Conservation (phyloP, 2,329 filamentous ascomycete species). For the Diplocarpon mali region DNA sequence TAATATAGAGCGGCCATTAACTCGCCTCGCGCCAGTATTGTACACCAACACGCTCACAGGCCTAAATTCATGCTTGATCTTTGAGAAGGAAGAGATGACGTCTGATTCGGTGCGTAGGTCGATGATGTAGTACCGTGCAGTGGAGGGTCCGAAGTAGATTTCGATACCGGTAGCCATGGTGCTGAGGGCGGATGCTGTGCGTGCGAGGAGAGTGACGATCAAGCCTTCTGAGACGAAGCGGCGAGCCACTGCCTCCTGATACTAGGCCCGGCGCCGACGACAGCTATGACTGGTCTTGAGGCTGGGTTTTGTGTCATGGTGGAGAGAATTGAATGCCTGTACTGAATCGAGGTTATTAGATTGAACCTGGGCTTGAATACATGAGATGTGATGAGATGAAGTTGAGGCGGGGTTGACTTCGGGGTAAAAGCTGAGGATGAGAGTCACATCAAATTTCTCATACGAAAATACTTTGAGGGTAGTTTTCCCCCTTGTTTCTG, state of each 20-base stretch:
- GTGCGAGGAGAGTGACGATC: slow-evolving; percentile 14
- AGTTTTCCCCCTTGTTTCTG: no score
- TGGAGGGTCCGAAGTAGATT: slow-evolving; percentile 6
- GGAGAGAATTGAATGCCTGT: background rate
- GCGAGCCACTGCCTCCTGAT: slow-evolving; percentile 17
- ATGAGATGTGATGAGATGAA: no score
- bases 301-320: slow-evolving; percentile 8
- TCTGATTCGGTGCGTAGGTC: slow-evolving; percentile 12
- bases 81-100: slow-evolving; percentile 18
- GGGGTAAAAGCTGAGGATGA: no score
- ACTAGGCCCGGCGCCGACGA: slow-evolving; percentile 16
- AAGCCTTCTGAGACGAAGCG: slow-evolving; percentile 14
- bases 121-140: slow-evolving; percentile 14
- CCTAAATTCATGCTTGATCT: slow-evolving; percentile 10
- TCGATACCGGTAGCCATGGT: slow-evolving; percentile 12
- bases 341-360: no score
- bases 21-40: slow-evolving; percentile 15
- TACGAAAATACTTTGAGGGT: no score
- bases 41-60: slow-evolving; percentile 14
- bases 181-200: slow-evolving; percentile 14
- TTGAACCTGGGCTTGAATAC: no score
- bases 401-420: no score
- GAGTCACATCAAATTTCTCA: no score
- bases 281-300: slow-evolving; percentile 13
- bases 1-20: slow-evolving; percentile 13